These are phyloP conservation scores for Vaccinium macrocarpon DNA, from an alignment of 148 eudicot genomes.

Conservation along the genomic window DNA sequence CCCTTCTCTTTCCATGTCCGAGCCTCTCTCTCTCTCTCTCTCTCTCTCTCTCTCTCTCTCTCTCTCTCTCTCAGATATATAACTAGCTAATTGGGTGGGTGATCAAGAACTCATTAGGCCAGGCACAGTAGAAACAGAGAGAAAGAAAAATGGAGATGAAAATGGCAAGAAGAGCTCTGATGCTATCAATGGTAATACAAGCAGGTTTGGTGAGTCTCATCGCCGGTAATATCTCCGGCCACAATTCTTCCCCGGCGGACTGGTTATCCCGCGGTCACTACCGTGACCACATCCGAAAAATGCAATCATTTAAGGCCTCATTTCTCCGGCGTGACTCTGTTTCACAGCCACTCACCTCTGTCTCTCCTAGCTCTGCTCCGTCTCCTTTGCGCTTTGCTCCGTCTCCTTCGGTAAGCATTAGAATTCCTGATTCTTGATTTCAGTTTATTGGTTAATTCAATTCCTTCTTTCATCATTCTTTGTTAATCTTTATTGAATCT, in stretches of 20 bases:
- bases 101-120: background rate
- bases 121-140: background rate
- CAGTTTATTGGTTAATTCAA: background rate
- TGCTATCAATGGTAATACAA: background rate
- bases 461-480: no score
- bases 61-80: background rate
- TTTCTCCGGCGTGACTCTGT: conserved; percentile 15
- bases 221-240: background rate
- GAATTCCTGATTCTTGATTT: background rate
- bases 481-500: no score
- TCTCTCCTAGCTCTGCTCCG: conserved; percentile 5
- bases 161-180: conserved; percentile 8
- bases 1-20: conserved; percentile 20
- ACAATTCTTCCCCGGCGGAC: conserved; percentile 2
- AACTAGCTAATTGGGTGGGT: background rate
- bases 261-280: conserved; percentile 8
- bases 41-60: background rate
- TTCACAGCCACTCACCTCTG: conserved; percentile 18
- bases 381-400: background rate
- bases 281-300: conserved; percentile 14
- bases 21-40: background rate
- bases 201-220: conserved; percentile 10
- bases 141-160: background rate
- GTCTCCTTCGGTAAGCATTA: conserved; percentile 13
- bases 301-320: conserved; percentile 25